Evolutionary conservation across 331 rosid genomes (phyloP), one percentile per base, ranked within the genome.

Genomic region (Rosa hybrid): DNA sequence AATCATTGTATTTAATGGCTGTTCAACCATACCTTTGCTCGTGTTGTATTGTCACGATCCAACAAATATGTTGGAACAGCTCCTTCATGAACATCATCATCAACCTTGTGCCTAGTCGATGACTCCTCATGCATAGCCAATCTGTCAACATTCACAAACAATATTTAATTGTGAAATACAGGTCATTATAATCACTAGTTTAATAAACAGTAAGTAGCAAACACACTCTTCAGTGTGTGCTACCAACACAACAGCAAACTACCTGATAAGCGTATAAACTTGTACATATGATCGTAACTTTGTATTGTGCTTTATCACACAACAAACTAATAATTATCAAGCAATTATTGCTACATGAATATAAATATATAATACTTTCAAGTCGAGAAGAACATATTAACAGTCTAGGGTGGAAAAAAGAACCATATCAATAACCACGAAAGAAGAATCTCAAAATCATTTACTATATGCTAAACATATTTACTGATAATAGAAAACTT

Each of bases 41-140:
- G 89, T 78, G 97, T 75, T 4, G 98, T 94, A 68, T 77, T 87
- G 56, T 90, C 98, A 84, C 98, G 97, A 81, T 94, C 98, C 62
- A 94, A 79, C 73, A 94, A 83, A 82, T 90, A 94, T 27, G 97
- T 89, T 44, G 98, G 98, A 79, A 91, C 81, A 27, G 98, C 91
- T 51, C 98, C 98, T 45, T 92, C 92, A 1, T 86, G 90, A 75
- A 92, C 97, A 86, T 90, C 92, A 76, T 94, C 98, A 76, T 92
- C 97, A 60, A 87, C 88, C 91, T 92, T 94, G 71, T 97, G 97
- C 84, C 97, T 86, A 65, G 87, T 74, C 21, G 94, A 85, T n/a
- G 98, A 92, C 81, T 94, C 98, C 79, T 92, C 98, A 57, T 94
- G 98, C 95, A 91, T 90, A 53, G 89, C 90, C 86, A 94, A 86